Evolutionary conservation across 371 early-diverging fungal species (phyloP), one percentile per base, ranked within the genome.

Genomic region (Apophysomyces sp.): DNA sequence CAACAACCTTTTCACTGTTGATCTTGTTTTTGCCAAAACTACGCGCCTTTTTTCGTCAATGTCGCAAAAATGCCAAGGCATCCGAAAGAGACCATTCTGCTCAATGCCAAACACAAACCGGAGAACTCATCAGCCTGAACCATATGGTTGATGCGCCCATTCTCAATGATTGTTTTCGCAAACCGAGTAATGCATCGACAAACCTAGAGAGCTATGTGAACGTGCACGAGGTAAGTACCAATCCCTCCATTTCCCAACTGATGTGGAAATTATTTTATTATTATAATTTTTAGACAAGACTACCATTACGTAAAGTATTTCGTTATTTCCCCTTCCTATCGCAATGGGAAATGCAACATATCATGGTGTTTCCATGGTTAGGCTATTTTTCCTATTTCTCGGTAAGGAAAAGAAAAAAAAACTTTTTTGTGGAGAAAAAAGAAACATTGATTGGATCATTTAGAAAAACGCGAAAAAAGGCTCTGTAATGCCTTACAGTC

Each of bases 1-100:
- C 83, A 0, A 80, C 83, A 0, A 78, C 82, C 0, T 81, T 86
- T 52, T 84, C 86, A 1, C 56, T 86, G 24, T 56, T 79, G 39
- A 78, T 83, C 12, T 37, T 86, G 15, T 86, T 86, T 57, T 58
- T 84, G n/a, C 86, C 86, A 1, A 84, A 84, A 51, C 69, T 86
- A 2, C 82, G 78, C 58, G 72, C 63, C 28, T 77, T 76, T 29
- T 65, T 68, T 59, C 63, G 58, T 16, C 61, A 69, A 34, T 26
- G 44, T n/a, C 54, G 55, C 52, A 53, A n/a, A 18, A n/a, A 29
- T 28, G 29, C 31, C n/a, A 60, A 16, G 32, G 34, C 18, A 32
- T 31, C 39, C 34, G 36, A 39, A 16, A 32, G 56, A 21, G 8
- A 34, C 15, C 56, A 26, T 18, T n/a, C 56, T 18, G 53, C 9